phyloP scores from a whole-genome alignment of 495 filamentous ascomycete genomes.

The Xylona heveae region DNA sequence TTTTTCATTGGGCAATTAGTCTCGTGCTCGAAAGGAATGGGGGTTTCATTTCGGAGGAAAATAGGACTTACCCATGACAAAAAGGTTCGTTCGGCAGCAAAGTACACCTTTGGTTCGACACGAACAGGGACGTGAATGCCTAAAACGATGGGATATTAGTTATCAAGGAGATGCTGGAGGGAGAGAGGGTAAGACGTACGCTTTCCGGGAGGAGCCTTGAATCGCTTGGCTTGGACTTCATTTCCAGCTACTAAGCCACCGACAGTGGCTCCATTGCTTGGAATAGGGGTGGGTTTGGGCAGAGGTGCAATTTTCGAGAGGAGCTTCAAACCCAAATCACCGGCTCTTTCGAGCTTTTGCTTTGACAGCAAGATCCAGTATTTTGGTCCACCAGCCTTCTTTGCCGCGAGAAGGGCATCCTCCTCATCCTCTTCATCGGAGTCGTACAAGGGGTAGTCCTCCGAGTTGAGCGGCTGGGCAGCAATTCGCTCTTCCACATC shows the following conservation, averaged over 20 bases:
- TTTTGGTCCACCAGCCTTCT: conserved; percentile 44
- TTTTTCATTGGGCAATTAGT: no score
- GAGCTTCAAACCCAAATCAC: conserved; percentile 19
- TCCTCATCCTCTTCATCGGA: conserved; percentile 66
- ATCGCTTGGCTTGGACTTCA: conserved; percentile 37
- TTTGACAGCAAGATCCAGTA: conserved; percentile 37
- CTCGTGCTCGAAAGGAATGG: conserved; percentile 1
- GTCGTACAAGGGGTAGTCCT: conserved; percentile 77
- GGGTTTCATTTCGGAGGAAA: background rate
- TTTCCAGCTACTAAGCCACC: conserved; percentile 15
- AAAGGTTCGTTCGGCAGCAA: conserved; percentile 89
- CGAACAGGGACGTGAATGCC: conserved; percentile 85
- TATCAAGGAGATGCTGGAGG: no score
- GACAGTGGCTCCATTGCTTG: conserved; percentile 24
- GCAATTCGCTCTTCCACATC: conserved; percentile 61
- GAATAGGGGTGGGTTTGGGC: conserved; percentile 38
- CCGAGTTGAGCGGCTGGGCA: conserved; percentile 28
- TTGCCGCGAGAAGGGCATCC: conserved; percentile 43
- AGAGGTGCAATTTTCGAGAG: conserved; percentile 32
- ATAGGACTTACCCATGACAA: conserved; percentile 52
- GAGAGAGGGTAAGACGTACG: conserved; percentile 20
- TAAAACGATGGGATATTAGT: conserved; percentile 13
- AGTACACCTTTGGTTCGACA: conserved; percentile 94
- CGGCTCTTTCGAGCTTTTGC: conserved; percentile 20
- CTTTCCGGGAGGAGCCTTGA: conserved; percentile 81